Evolutionary conservation across 805 yeast genomes (phyloP).

Genomic region (Lipomyces sp.): DNA sequence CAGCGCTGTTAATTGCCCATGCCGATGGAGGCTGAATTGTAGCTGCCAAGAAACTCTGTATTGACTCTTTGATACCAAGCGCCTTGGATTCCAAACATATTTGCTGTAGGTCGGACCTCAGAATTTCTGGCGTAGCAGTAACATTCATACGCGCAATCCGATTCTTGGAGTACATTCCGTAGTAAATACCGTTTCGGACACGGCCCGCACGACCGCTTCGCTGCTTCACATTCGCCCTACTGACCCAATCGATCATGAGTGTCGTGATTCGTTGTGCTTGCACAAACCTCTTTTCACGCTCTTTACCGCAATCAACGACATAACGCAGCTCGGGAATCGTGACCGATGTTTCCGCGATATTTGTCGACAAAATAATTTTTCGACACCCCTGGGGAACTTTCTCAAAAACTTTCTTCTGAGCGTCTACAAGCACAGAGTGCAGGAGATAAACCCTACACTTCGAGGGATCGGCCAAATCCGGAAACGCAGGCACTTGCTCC

Average conservation of each 20-base stretch:
- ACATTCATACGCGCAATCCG: slow-evolving; percentile 6
- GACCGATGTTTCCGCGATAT: slow-evolving; percentile 87
- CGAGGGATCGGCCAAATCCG: not conserved
- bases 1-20: slow-evolving; percentile 24
- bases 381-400: slow-evolving; percentile 55
- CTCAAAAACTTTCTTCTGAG: slow-evolving; percentile 67
- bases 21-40: slow-evolving; percentile 35
- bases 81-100: slow-evolving; percentile 32
- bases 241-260: slow-evolving; percentile 72
- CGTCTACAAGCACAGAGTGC: slow-evolving; percentile 44
- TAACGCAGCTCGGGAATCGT: slow-evolving; percentile 80
- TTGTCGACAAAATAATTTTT: slow-evolving; percentile 81
- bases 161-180: slow-evolving; percentile 59
- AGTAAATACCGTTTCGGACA: slow-evolving; percentile 74
- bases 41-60: slow-evolving; percentile 21
- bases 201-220: slow-evolving; percentile 86
- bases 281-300: slow-evolving; percentile 75
- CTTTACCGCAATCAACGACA: slow-evolving; percentile 79
- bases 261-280: slow-evolving; percentile 76
- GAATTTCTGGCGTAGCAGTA: slow-evolving; percentile 33
- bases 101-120: slow-evolving; percentile 36
- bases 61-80: slow-evolving; percentile 23
- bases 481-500: not conserved
- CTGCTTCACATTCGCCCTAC: slow-evolving; percentile 80
- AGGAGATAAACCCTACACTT: slow-evolving; percentile 26